Evolutionary conservation across 345 rosid species (phyloP).

Genomic region (Populus simonii): DNA sequence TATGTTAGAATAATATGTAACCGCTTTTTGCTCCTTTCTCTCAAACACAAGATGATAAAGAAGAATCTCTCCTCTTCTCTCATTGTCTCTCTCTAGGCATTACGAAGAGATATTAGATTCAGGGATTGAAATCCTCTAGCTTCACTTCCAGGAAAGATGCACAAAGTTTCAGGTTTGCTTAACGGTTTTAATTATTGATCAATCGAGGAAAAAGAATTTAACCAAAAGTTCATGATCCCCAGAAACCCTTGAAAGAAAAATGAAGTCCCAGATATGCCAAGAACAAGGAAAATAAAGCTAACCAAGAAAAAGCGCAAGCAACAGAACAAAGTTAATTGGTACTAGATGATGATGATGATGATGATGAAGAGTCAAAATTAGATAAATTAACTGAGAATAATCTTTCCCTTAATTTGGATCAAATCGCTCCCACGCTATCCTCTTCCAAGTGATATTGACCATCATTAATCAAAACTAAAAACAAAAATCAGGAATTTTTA

Average conservation of each 20-base stretch:
- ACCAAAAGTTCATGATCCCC: background rate
- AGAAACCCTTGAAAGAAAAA: background rate
- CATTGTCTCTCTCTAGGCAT: background rate
- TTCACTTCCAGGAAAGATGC: background rate
- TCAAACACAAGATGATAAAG: slow-evolving; percentile 33
- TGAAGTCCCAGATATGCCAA: background rate
- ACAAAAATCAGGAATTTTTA: slow-evolving; percentile 22
- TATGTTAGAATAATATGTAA: slow-evolving; percentile 37
- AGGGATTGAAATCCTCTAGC: background rate
- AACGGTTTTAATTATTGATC: background rate
- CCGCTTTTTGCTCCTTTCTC: slow-evolving; percentile 45
- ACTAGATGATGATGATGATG: background rate
- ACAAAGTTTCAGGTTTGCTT: background rate
- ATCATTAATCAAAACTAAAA: slow-evolving; percentile 30
- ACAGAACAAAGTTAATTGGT: background rate
- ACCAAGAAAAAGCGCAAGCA: background rate
- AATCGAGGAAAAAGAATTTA: background rate
- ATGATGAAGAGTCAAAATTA: background rate
- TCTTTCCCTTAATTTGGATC: slow-evolving; percentile 20
- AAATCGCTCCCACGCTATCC: slow-evolving; percentile 33
- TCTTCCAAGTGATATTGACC: slow-evolving; percentile 30
- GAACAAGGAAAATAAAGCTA: background rate
- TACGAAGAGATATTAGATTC: background rate
- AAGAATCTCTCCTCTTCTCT: background rate
- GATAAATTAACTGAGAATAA: background rate